Percentiles rank a stretch among this genome's conserved stretches.
Conservation (phyloP, 2,329 filamentous ascomycete genomes). For the Cryphonectria nitschkei region DNA sequence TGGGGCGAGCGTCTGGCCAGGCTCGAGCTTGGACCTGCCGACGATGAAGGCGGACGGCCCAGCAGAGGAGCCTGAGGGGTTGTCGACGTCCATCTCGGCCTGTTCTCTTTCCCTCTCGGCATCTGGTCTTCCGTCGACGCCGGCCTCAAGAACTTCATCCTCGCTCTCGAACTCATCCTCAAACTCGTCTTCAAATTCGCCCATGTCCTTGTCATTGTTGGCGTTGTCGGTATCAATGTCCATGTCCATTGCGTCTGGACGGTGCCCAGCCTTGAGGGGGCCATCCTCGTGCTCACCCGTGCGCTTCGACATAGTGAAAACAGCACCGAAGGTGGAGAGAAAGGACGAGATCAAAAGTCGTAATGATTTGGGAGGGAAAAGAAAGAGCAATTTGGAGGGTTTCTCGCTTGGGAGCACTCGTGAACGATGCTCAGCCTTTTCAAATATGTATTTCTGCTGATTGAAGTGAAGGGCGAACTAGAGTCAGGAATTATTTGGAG, state of each 20-base stretch:
- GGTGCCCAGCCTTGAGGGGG: slow-evolving; percentile 63
- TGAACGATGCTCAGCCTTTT: neutral
- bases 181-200: slow-evolving; percentile 94
- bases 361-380: neutral
- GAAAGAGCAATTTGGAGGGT: too few relatives aligned
- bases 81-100: slow-evolving; percentile 85
- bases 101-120: slow-evolving; percentile 91
- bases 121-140: slow-evolving; percentile 90
- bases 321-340: neutral
- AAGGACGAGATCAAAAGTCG: neutral
- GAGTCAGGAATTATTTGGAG: neutral
- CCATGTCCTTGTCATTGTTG: slow-evolving; percentile 57
- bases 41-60: slow-evolving; percentile 89
- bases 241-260: slow-evolving; percentile 69
- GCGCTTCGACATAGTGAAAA: slow-evolving; percentile 62
- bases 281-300: slow-evolving; percentile 54
- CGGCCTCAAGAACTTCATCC: slow-evolving; percentile 92
- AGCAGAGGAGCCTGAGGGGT: slow-evolving; percentile 19
- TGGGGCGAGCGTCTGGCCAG: slow-evolving; percentile 87
- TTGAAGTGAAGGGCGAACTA: neutral
- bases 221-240: slow-evolving; percentile 61
- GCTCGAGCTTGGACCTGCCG: slow-evolving; percentile 86
- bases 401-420: neutral
- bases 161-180: slow-evolving; percentile 87
- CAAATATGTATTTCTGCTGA: neutral